These are phyloP conservation scores for Verticillium klebahnii DNA, from an alignment of 2,329 filamentous ascomycete genomes.

Conservation along the genomic window DNA sequence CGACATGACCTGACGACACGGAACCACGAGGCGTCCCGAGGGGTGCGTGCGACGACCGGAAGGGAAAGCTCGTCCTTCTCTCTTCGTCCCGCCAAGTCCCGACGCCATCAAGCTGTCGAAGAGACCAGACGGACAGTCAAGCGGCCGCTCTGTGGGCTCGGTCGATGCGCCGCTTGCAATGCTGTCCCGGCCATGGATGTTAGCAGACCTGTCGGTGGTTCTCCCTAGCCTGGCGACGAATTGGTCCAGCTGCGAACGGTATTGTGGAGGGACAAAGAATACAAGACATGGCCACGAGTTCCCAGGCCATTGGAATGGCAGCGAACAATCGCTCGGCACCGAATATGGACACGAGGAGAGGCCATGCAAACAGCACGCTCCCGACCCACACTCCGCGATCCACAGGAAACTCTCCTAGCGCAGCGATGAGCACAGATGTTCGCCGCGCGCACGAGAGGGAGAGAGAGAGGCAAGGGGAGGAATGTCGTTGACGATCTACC, in stretches of 20 bases:
- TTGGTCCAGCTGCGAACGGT: no score
- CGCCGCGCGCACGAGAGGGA: background rate
- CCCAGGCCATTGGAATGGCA: background rate
- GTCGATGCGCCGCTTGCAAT: no score
- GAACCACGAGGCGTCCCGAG: background rate
- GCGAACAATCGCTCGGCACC: background rate
- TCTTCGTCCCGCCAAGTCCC: background rate
- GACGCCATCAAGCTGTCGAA: background rate
- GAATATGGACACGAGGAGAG: background rate
- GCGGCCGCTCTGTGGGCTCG: no score
- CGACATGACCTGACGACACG: background rate
- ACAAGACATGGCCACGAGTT: no score
- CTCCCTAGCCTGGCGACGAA: no score
- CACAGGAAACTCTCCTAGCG: background rate
- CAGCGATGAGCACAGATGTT: background rate
- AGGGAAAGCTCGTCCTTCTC: background rate
- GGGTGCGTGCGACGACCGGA: background rate
- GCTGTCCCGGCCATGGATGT: no score
- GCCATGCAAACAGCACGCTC: background rate
- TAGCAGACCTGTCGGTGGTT: no score
- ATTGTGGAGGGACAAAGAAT: no score
- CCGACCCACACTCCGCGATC: background rate
- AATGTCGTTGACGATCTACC: background rate
- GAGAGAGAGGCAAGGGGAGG: background rate
- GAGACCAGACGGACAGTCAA: no score